A percentile compares a stretch with the other conserved stretches of the same genome.
These are phyloP conservation scores for Aspergillus pseudoterreus DNA, from an alignment of 2,329 filamentous ascomycete genomes.

Conservation along the genomic window DNA sequence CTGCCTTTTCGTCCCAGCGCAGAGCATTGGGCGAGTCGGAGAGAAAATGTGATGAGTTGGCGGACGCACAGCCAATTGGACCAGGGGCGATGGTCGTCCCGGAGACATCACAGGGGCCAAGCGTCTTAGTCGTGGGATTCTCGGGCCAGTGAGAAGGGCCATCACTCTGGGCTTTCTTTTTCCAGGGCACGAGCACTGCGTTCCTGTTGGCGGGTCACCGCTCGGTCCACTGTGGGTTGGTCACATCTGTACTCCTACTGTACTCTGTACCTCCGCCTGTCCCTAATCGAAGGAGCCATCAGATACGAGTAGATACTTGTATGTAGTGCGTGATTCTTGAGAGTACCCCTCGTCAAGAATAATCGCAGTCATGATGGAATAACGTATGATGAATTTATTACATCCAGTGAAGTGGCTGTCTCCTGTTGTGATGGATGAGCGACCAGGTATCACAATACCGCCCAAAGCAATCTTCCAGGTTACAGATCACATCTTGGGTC, in stretches of 20 bases:
- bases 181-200: background rate
- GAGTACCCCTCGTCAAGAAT: no score
- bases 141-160: background rate
- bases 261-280: no score
- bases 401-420: background rate
- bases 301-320: no score
- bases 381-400: no score
- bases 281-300: no score
- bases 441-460: conserved; percentile 1
- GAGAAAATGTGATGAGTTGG: conserved; percentile 18
- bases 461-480: conserved; percentile 3
- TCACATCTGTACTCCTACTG: no score
- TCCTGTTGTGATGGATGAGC: background rate
- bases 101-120: background rate
- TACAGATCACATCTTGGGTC: conserved; percentile 15
- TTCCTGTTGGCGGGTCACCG: conserved; percentile 2
- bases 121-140: background rate
- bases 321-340: no score
- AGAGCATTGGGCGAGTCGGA: background rate
- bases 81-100: conserved; percentile 6
- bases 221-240: background rate
- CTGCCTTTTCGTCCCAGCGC: no score
- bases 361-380: no score
- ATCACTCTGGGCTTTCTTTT: background rate
- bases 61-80: conserved; percentile 11